phyloP scores from a whole-genome alignment of 2,329 filamentous ascomycete genomes.

The Capronia coronata region DNA sequence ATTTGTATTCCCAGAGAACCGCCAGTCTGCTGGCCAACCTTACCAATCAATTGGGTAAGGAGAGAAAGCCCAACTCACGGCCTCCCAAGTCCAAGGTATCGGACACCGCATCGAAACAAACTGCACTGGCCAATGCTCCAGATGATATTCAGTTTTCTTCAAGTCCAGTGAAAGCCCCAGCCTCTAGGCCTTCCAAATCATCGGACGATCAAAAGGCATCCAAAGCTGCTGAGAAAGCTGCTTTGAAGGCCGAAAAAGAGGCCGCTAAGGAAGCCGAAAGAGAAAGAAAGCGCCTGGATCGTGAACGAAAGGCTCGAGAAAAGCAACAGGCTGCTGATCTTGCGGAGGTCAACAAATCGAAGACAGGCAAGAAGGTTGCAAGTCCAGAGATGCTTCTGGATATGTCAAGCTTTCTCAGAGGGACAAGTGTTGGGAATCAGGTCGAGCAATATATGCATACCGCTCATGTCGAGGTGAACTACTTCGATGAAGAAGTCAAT shows the following conservation, averaged over 20 bases:
- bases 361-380: constrained; percentile 66
- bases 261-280: constrained; percentile 54
- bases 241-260: constrained; percentile 43
- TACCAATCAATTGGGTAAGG: constrained; percentile 15
- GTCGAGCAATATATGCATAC: constrained; percentile 39
- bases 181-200: constrained; percentile 15
- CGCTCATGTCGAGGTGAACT: constrained; percentile 38
- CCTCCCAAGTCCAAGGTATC: constrained; percentile 14
- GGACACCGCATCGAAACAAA: constrained; percentile 19
- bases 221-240: constrained; percentile 41
- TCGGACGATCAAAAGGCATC: constrained; percentile 1
- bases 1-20: constrained; percentile 37
- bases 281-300: constrained; percentile 39
- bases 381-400: constrained; percentile 72
- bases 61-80: constrained; percentile 7
- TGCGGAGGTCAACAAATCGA: constrained; percentile 65
- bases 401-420: constrained; percentile 53
- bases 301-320: constrained; percentile 55
- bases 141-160: constrained; percentile 26
- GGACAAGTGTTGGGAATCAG: constrained; percentile 40
- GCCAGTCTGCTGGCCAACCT: constrained; percentile 37
- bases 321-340: constrained; percentile 61
- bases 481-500: constrained; percentile 27
- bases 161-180: constrained; percentile 38
- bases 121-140: neutral